Evolutionary conservation across 495 filamentous ascomycete genomes (phyloP), one percentile per base, ranked within the genome.

Genomic region (Penicillium cinerascens): DNA sequence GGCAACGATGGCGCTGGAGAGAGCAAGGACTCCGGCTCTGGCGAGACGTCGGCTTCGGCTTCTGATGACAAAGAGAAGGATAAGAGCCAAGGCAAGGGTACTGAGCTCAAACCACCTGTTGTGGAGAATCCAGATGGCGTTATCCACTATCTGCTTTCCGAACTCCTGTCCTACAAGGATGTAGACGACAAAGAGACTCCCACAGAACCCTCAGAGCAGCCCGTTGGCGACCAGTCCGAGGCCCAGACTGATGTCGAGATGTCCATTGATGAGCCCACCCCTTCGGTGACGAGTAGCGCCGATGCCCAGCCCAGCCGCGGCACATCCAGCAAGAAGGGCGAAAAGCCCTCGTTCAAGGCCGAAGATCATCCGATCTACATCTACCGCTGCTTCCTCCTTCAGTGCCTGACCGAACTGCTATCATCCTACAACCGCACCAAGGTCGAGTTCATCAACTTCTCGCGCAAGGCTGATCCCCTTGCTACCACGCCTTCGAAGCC

Each of bases 361-460:
- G 92, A 97, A 38, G 86, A 96, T 16, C 90, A 99, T 66, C 88
- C 91, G 1, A 97, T 95, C 53, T 97, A 93, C 69, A 86, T 96
- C 51, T 99, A 97, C 61, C 83, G 95, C 18, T 96, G 90, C 74
- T 96, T 97, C 75, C 77, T 99, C 49, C 78, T 99, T 37, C 89
- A 96, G 64, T 96, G 92, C 61, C 76, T 99, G 27, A 87, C 91
- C 0, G 93, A 99, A 66, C 80, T 99, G 16, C 77, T 99, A n/a
- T 85, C 86, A 37, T 92, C 85, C 60, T 97, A 96, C 73, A 96
- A 90, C 53, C 86, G 91, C 23, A 86, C 90, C 36, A 99, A 99
- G 76, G 79, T 97, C 18, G 95, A 99, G 61, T 99, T 99, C 65
- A 96, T 99, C 69, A 97, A 97, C 64, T 97, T 96, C 75, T 96